These are phyloP conservation scores for Xylaria sp. DNA, from an alignment of 2,329 filamentous ascomycete species.

Conservation along the genomic window DNA sequence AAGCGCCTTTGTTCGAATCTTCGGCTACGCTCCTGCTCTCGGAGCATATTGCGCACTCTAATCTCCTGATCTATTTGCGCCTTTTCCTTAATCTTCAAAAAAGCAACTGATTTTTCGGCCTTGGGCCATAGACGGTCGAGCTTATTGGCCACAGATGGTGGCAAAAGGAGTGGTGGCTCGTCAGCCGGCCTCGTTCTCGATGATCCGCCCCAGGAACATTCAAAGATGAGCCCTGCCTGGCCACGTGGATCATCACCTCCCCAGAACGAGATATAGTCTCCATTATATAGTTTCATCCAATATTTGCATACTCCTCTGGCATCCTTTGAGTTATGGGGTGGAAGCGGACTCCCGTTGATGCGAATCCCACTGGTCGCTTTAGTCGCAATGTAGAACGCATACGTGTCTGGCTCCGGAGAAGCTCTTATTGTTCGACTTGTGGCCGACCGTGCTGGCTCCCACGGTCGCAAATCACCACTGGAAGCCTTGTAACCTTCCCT, in stretches of 20 bases:
- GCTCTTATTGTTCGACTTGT: constrained; percentile 50
- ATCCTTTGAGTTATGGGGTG: constrained; percentile 64
- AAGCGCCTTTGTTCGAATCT: constrained; percentile 60
- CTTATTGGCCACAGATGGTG: constrained; percentile 53
- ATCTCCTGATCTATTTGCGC: constrained; percentile 58
- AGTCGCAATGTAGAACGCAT: constrained; percentile 79
- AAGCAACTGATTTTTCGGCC: constrained; percentile 57
- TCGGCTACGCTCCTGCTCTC: constrained; percentile 61
- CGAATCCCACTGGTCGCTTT: constrained; percentile 80
- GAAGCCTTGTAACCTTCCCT: constrained; percentile 71
- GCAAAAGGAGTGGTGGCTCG: constrained; percentile 53
- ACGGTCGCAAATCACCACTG: constrained; percentile 62
- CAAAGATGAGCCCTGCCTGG: constrained; percentile 61
- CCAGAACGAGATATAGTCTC: constrained; percentile 81
- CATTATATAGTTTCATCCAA: constrained; percentile 78
- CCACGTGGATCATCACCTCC: constrained; percentile 55
- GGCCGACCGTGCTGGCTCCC: constrained; percentile 60
- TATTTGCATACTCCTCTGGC: constrained; percentile 64
- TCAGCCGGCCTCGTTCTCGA: constrained; percentile 52
- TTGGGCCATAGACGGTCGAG: constrained; percentile 61
- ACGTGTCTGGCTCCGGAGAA: constrained; percentile 59
- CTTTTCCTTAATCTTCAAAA: constrained; percentile 54
- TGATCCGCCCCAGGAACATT: constrained; percentile 67
- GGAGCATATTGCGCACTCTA: constrained; percentile 55
- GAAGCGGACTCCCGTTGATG: constrained; percentile 77